Percentiles rank a stretch among this genome's conserved stretches.
Evolutionary conservation across 2,329 filamentous ascomycete species (phyloP).

Genomic region (Aurifilum marmelostoma): DNA sequence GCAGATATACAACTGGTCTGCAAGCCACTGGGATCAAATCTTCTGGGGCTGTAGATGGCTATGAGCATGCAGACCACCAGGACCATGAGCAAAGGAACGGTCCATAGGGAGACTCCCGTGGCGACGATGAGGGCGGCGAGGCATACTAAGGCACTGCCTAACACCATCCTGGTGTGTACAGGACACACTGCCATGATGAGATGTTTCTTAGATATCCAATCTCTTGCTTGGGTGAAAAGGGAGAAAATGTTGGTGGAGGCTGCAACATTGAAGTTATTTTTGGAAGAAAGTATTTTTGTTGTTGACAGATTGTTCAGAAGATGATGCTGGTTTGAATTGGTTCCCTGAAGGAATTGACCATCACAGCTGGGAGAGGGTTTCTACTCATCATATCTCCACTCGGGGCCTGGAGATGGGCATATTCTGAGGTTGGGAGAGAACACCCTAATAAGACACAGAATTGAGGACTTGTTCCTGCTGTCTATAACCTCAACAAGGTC

Average conservation of each 20-base stretch:
- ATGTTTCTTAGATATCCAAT: not conserved
- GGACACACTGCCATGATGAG: not conserved
- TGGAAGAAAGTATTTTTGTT: not conserved
- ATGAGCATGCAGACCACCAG: conserved; percentile 30
- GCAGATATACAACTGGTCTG: conserved; percentile 45
- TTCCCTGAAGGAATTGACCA: not conserved
- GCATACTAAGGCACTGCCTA: not conserved
- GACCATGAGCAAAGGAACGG: conserved; percentile 6
- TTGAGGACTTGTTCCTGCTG: not conserved
- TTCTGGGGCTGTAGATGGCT: conserved; percentile 38
- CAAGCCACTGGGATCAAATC: conserved; percentile 34
- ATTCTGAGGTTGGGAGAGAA: not conserved
- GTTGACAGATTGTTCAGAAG: not conserved
- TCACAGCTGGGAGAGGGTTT: not conserved
- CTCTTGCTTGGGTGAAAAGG: not conserved
- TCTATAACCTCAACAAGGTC: not conserved
- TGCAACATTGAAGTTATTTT: not conserved
- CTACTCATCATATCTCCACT: not conserved
- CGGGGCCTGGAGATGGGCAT: not conserved
- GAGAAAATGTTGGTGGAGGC: not conserved
- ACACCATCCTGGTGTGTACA: not conserved
- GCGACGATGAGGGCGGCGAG: not conserved
- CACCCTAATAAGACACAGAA: too few relatives aligned
- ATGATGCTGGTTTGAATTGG: not conserved
- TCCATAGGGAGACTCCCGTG: not conserved